These are phyloP conservation scores for Saccharomycopsis synnaedendra DNA, from an alignment of 805 yeast species.

Conservation along the genomic window DNA sequence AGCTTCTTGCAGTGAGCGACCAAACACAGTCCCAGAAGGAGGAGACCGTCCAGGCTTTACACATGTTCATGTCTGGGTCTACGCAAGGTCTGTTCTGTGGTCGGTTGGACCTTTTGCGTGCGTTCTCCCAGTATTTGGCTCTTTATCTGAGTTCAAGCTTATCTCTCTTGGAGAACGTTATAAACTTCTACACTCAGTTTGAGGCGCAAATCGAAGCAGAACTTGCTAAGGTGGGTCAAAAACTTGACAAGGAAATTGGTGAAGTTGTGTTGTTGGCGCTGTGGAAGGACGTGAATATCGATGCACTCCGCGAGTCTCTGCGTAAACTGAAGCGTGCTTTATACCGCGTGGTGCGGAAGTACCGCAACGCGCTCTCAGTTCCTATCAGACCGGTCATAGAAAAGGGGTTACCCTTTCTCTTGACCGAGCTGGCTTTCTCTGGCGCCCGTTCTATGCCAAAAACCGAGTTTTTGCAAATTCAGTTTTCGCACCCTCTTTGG, in stretches of 20 bases:
- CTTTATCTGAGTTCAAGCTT: slow-evolving; percentile 21
- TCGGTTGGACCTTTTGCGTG: slow-evolving; percentile 48
- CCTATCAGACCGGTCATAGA: slow-evolving; percentile 48
- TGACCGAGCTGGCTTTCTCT: too few relatives aligned
- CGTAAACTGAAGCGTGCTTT: slow-evolving; percentile 75
- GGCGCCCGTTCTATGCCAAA: neutral
- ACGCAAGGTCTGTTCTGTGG: slow-evolving; percentile 61
- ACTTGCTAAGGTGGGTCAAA: slow-evolving; percentile 35
- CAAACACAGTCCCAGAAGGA: slow-evolving; percentile 19
- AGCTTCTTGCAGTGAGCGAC: slow-evolving; percentile 42
- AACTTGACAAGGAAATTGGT: slow-evolving; percentile 64
- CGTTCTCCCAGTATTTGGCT: slow-evolving; percentile 49
- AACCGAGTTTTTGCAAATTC: neutral
- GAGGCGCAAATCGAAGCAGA: slow-evolving; percentile 33
- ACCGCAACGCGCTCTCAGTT: slow-evolving; percentile 48
- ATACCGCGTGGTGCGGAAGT: slow-evolving; percentile 76
- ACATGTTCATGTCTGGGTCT: slow-evolving; percentile 64
- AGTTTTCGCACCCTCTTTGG: slow-evolving; percentile 1
- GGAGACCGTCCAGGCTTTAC: slow-evolving; percentile 43
- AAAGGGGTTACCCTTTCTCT: slow-evolving; percentile 30
- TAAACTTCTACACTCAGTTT: slow-evolving; percentile 61
- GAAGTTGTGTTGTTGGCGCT: slow-evolving; percentile 86
- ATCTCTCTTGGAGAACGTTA: slow-evolving; percentile 37
- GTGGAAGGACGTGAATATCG: slow-evolving; percentile 94
- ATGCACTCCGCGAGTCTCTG: slow-evolving; percentile 90